Percentiles rank a stretch among this genome's conserved stretches.
These are phyloP conservation scores for Escovopsis sp. DNA, from an alignment of 2,329 filamentous ascomycete species.

Conservation along the genomic window DNA sequence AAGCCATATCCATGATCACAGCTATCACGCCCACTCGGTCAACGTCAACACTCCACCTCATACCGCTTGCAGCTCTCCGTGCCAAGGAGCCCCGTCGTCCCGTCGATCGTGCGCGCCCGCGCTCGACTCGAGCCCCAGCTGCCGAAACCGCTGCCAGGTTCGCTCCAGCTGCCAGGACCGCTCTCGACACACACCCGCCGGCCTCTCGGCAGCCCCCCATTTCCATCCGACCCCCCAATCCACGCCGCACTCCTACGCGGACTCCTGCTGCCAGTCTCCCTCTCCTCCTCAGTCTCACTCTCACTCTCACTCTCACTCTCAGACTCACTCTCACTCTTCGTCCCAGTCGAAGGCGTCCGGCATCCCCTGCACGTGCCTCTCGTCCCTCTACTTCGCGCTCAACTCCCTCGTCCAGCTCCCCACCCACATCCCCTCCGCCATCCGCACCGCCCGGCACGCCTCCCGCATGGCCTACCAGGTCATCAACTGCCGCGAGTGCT, in stretches of 20 bases:
- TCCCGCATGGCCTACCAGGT: slow-evolving; percentile 34
- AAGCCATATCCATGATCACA: no score
- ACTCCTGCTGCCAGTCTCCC: no score
- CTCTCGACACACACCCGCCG: neutral
- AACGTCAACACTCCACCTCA: neutral
- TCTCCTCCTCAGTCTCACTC: neutral
- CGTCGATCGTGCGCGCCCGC: slow-evolving; percentile 9
- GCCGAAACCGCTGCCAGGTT: slow-evolving; percentile 7
- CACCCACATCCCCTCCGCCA: slow-evolving; percentile 28
- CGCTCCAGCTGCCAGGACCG: neutral
- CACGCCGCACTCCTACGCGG: neutral
- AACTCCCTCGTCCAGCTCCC: slow-evolving; percentile 35
- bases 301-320: no score
- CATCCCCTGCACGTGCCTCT: slow-evolving; percentile 31
- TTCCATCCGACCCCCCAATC: slow-evolving; percentile 9
- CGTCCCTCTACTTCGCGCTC: slow-evolving; percentile 34
- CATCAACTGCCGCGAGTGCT: slow-evolving; percentile 37
- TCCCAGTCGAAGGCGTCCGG: slow-evolving; percentile 9
- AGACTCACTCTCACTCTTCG: no score
- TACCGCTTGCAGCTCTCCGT: slow-evolving; percentile 8
- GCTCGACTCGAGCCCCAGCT: slow-evolving; percentile 11
- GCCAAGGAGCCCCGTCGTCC: slow-evolving; percentile 11
- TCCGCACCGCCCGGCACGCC: slow-evolving; percentile 33
- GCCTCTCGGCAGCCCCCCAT: neutral
- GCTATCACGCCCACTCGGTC: no score